Conservation (phyloP, 129 eudicot genomes). For the Chrysanthemum makinoi region DNA sequence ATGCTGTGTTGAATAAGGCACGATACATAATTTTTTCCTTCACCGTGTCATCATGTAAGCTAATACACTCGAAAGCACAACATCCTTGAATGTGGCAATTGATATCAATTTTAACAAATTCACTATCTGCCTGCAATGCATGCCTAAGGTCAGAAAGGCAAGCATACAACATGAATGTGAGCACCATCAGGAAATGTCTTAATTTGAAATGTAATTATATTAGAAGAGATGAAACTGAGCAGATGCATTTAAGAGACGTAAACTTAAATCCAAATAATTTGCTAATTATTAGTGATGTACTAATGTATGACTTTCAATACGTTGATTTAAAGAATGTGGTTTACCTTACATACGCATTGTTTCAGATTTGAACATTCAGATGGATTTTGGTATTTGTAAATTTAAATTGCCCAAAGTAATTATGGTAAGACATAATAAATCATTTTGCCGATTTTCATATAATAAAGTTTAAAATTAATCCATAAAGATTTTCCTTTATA, state of each 20-base stretch:
- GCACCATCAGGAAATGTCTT: not conserved
- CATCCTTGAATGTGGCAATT: slow-evolving; percentile 88
- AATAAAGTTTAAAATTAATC: not conserved
- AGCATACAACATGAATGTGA: slow-evolving; percentile 6
- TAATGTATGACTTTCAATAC: not conserved
- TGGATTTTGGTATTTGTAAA: not conserved
- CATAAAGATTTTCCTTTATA: not conserved
- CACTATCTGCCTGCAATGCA: slow-evolving; percentile 69
- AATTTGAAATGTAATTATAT: not conserved
- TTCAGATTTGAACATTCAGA: not conserved
- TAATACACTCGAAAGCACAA: slow-evolving; percentile 86
- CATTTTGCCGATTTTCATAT: not conserved
- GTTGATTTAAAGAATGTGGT: not conserved
- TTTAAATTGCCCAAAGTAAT: not conserved
- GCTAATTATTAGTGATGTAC: not conserved
- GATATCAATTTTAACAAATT: slow-evolving; percentile 80
- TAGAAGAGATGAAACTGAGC: not conserved
- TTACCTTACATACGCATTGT: not conserved
- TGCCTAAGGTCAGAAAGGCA: not conserved
- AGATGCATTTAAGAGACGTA: not conserved
- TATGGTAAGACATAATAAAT: not conserved
- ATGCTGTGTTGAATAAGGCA: slow-evolving; percentile 87
- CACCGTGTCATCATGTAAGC: slow-evolving; percentile 68
- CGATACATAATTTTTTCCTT: slow-evolving; percentile 82
- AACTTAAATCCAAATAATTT: not conserved